These are phyloP conservation scores for Hypoxylon sp. DNA, from an alignment of 2,329 filamentous ascomycete species.

Conservation along the genomic window DNA sequence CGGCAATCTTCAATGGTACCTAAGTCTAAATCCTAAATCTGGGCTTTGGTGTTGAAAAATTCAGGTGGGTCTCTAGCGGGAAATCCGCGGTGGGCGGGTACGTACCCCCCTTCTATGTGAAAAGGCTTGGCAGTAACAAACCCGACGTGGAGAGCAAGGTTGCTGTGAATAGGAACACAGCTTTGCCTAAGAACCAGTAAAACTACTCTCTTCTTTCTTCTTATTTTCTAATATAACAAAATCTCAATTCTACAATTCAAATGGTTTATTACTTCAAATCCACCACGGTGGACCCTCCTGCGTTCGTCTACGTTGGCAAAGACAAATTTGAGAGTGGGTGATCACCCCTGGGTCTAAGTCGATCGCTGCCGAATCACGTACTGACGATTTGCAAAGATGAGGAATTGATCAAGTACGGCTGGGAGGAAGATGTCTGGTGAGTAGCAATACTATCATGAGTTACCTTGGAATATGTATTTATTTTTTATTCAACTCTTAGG, in stretches of 20 bases:
- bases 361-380: conserved; percentile 20
- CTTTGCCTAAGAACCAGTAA: not conserved
- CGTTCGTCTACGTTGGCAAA: conserved; percentile 95
- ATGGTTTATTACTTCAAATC: conserved; percentile 99
- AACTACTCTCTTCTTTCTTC: not conserved
- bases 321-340: conserved; percentile 96
- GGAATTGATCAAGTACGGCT: conserved; percentile 92
- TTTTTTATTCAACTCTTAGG: conserved; percentile 43
- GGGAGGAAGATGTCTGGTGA: conserved; percentile 96
- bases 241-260: conserved; percentile 29
- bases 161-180: not conserved
- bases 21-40: conserved; percentile 11
- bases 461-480: conserved; percentile 15
- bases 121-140: not conserved
- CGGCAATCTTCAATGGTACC: not conserved
- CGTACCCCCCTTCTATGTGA: not conserved
- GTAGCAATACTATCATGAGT: conserved; percentile 37
- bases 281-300: conserved; percentile 81
- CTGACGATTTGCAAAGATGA: conserved; percentile 74
- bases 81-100: conserved; percentile 17
- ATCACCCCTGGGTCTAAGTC: conserved; percentile 28
- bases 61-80: conserved; percentile 31
- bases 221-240: not conserved
- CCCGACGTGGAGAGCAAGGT: not conserved
- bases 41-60: conserved; percentile 40